phyloP scores from a whole-genome alignment of 306 rosid species.

The Quercus engelmannii region DNA sequence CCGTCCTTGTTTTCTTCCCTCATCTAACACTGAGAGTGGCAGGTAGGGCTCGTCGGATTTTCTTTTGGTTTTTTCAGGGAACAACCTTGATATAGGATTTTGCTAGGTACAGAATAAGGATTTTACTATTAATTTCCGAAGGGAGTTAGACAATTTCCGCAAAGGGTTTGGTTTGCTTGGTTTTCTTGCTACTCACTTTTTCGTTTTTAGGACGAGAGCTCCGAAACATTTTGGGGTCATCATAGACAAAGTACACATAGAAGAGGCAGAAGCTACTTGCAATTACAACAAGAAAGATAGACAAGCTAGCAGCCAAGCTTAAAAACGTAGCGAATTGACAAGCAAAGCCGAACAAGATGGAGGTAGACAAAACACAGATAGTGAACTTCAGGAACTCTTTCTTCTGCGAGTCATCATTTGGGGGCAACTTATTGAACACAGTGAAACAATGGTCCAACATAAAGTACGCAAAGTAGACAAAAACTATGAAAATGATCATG shows the following conservation, averaged over 20 bases:
- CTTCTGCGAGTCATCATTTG: background rate
- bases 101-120: too few species aligned
- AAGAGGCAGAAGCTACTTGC: slow-evolving; percentile 9
- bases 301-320: background rate
- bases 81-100: too few species aligned
- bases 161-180: background rate
- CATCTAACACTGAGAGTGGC: too few species aligned
- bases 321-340: slow-evolving; percentile 2
- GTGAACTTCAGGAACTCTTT: slow-evolving; percentile 2
- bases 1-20: too few species aligned
- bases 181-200: background rate
- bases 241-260: slow-evolving; percentile 8
- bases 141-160: background rate
- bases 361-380: slow-evolving; percentile 6
- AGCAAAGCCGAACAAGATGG: slow-evolving; percentile 14
- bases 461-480: background rate
- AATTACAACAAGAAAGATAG: background rate
- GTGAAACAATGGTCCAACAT: background rate
- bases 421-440: background rate
- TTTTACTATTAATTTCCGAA: background rate
- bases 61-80: too few species aligned
- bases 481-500: background rate
- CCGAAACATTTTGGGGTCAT: background rate
- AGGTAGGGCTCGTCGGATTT: too few species aligned
- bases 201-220: background rate